A percentile compares a stretch with the other conserved stretches of the same genome.
Evolutionary conservation across 129 eudicot species (phyloP).

Genomic region (Flaveria robusta): DNA sequence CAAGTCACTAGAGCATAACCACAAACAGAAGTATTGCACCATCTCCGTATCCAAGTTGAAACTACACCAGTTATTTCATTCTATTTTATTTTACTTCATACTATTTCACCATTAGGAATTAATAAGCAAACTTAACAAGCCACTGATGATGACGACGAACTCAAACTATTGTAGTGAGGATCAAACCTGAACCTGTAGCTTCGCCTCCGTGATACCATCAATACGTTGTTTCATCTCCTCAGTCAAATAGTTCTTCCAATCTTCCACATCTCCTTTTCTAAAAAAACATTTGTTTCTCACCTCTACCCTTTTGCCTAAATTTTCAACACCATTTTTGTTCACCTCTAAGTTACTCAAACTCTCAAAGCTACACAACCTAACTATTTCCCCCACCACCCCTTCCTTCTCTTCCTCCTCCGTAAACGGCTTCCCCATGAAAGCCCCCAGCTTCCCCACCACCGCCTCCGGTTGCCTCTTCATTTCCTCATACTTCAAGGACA

Average conservation of each 20-base stretch:
- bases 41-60: too few relatives aligned
- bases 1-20: too few relatives aligned
- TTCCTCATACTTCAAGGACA: conserved; percentile 51
- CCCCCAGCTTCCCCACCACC: conserved; percentile 32
- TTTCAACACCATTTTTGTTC: conserved; percentile 9
- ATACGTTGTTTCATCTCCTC: conserved; percentile 20
- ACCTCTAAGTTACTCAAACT: not conserved
- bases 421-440: conserved; percentile 37
- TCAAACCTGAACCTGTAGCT: conserved; percentile 8
- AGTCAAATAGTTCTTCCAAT: not conserved
- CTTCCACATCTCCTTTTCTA: conserved; percentile 9
- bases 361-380: conserved; percentile 21
- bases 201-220: not conserved
- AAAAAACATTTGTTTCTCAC: not conserved
- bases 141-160: not conserved
- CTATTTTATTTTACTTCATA: too few relatives aligned
- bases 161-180: too few relatives aligned
- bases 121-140: not conserved
- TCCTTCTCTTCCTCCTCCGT: conserved; percentile 12
- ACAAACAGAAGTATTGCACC: too few relatives aligned
- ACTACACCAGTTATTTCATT: too few relatives aligned
- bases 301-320: not conserved
- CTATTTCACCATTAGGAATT: too few relatives aligned
- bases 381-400: conserved; percentile 27
- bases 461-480: conserved; percentile 29